Conservation (phyloP, 2,329 filamentous ascomycete species). For the Ustilaginoidea virens region DNA sequence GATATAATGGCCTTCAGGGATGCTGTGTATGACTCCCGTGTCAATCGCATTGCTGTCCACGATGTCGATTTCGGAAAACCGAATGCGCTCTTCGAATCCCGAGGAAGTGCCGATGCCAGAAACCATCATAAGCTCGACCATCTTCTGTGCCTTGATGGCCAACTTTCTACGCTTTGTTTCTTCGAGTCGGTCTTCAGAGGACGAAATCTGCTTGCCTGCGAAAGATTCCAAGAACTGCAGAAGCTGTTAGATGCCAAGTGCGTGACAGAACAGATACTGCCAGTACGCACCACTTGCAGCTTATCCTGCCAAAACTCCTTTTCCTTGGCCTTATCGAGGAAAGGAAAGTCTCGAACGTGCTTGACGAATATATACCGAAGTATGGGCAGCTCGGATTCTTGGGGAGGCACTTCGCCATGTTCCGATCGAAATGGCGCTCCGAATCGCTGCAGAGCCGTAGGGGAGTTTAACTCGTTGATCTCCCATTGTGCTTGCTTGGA, state of each 20-base stretch:
- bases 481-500: slow-evolving; percentile 80
- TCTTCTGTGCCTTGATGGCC: slow-evolving; percentile 81
- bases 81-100: slow-evolving; percentile 92
- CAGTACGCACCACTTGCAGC: slow-evolving; percentile 63
- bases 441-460: slow-evolving; percentile 86
- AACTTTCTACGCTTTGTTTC: slow-evolving; percentile 91
- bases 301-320: slow-evolving; percentile 99
- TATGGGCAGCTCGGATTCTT: slow-evolving; percentile 87
- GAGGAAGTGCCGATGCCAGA: slow-evolving; percentile 91
- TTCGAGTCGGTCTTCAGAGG: slow-evolving; percentile 87
- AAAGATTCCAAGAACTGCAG: slow-evolving; percentile 86
- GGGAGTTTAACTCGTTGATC: slow-evolving; percentile 83
- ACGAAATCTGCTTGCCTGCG: slow-evolving; percentile 91
- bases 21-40: slow-evolving; percentile 69
- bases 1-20: slow-evolving; percentile 81
- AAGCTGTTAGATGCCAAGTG: not conserved
- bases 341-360: slow-evolving; percentile 94
- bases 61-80: slow-evolving; percentile 93
- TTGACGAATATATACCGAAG: slow-evolving; percentile 95
- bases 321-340: slow-evolving; percentile 89
- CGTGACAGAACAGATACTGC: not conserved
- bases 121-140: slow-evolving; percentile 99
- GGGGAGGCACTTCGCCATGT: slow-evolving; percentile 77
- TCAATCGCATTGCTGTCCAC: slow-evolving; percentile 89
- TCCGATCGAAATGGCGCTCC: slow-evolving; percentile 91